Evolutionary conservation across 495 filamentous ascomycete genomes (phyloP).

Genomic region (Endocarpon pusillum): DNA sequence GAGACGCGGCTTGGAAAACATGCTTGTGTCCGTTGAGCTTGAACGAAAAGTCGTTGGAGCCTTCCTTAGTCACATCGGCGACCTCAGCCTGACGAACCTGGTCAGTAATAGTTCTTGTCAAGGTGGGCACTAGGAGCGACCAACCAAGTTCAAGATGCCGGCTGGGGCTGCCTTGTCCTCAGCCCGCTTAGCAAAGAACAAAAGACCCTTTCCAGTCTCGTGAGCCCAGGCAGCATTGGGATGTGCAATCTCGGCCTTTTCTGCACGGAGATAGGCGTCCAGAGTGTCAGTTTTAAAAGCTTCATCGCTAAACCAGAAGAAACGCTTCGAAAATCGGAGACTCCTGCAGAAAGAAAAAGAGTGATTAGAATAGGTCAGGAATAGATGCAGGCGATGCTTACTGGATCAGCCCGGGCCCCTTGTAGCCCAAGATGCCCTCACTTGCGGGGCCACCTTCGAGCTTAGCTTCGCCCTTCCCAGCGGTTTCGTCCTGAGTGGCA

Average conservation of each 20-base stretch:
- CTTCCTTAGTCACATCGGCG: slow-evolving; percentile 57
- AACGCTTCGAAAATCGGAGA: slow-evolving; percentile 53
- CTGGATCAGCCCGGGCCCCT: slow-evolving; percentile 82
- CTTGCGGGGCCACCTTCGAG: slow-evolving; percentile 34
- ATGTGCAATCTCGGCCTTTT: slow-evolving; percentile 65
- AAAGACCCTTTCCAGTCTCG: slow-evolving; percentile 87
- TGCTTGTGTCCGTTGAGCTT: slow-evolving; percentile 75
- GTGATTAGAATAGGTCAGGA: slow-evolving; percentile 8
- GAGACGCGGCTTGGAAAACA: slow-evolving; percentile 59
- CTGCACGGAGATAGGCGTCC: slow-evolving; percentile 57
- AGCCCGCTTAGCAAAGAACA: slow-evolving; percentile 79
- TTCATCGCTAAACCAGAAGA: slow-evolving; percentile 88
- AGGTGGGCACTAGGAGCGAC: no score
- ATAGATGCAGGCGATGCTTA: slow-evolving; percentile 33
- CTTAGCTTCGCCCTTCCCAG: slow-evolving; percentile 26
- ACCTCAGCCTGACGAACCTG: slow-evolving; percentile 48
- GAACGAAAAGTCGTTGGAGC: slow-evolving; percentile 66
- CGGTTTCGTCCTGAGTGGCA: slow-evolving; percentile 29
- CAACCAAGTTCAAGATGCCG: slow-evolving; percentile 72
- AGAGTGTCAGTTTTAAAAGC: slow-evolving; percentile 61
- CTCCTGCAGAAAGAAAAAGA: slow-evolving; percentile 23
- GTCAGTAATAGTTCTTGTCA: not conserved
- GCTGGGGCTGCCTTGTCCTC: slow-evolving; percentile 63
- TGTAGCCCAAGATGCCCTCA: slow-evolving; percentile 70
- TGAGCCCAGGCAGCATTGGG: slow-evolving; percentile 72